A percentile compares a stretch with the other conserved stretches of the same genome.
Conservation (phyloP, 2,329 filamentous ascomycete genomes). For the Alternaria postmessia region DNA sequence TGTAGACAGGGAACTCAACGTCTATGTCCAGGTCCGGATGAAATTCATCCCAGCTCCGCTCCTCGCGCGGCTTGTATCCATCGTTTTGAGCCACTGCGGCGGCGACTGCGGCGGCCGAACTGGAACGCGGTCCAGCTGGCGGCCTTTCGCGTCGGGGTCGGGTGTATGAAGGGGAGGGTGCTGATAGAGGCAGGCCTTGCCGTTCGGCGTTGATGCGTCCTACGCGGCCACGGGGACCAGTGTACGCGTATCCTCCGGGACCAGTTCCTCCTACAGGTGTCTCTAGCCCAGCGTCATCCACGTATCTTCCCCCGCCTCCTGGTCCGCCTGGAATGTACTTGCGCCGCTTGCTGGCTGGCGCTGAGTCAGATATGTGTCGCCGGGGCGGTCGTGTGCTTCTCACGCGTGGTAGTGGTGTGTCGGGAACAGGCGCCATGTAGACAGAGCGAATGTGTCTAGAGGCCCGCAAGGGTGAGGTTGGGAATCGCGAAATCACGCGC, state of each 20-base stretch:
- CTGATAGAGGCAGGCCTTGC: constrained; percentile 51
- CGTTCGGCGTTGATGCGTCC: constrained; percentile 60
- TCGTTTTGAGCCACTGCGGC: constrained; percentile 89
- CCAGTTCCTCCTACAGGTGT: constrained; percentile 62
- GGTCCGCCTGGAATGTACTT: constrained; percentile 85
- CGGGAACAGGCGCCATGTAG: constrained; percentile 48
- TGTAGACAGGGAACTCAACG: constrained; percentile 77
- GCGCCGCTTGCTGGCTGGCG: constrained; percentile 55
- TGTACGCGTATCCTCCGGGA: constrained; percentile 59
- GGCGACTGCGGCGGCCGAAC: constrained; percentile 86
- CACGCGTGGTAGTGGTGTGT: constrained; percentile 49
- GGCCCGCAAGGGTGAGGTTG: constrained; percentile 36
- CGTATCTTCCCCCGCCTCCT: constrained; percentile 83
- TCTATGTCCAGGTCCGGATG: constrained; percentile 95
- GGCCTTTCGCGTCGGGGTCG: constrained; percentile 50
- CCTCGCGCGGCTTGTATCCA: constrained; percentile 96
- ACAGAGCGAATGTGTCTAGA: constrained; percentile 35
- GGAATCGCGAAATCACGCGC: constrained; percentile 39
- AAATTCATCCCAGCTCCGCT: constrained; percentile 97
- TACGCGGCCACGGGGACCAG: constrained; percentile 62
- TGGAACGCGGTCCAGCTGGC: constrained; percentile 72
- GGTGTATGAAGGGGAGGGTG: constrained; percentile 57
- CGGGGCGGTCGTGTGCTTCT: constrained; percentile 45
- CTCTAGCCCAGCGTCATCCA: constrained; percentile 74
- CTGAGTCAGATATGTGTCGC: constrained; percentile 50